These are phyloP conservation scores for Rhizopogon vulgaris DNA, from an alignment of 768 basidiomycete genomes.

Conservation along the genomic window DNA sequence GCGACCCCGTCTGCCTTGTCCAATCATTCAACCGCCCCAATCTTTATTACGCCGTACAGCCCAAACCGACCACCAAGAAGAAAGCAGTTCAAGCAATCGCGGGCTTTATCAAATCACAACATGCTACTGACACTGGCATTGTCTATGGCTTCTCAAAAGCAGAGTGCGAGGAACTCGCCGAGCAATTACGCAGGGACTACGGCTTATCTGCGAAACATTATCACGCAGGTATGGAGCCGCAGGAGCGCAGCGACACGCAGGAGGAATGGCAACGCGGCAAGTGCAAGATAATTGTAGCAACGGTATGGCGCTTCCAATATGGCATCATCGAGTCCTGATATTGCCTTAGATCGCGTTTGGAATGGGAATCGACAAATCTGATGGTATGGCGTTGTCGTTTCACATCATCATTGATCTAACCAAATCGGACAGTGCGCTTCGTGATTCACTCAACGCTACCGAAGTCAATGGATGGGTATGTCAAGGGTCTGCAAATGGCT, in stretches of 20 bases:
- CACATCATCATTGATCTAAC: neutral
- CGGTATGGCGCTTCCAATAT: slow-evolving; percentile 43
- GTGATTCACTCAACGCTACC: slow-evolving; percentile 88
- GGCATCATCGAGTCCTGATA: slow-evolving; percentile 1
- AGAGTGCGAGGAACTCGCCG: slow-evolving; percentile 78
- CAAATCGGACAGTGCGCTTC: slow-evolving; percentile 61
- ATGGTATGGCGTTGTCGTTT: slow-evolving; percentile 39
- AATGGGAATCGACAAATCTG: slow-evolving; percentile 91
- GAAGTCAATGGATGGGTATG: slow-evolving; percentile 76
- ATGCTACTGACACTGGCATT: slow-evolving; percentile 64
- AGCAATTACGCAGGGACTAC: slow-evolving; percentile 49
- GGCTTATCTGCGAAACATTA: slow-evolving; percentile 70
- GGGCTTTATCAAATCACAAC: slow-evolving; percentile 55
- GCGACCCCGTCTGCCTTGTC: slow-evolving; percentile 47
- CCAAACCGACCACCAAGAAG: slow-evolving; percentile 37
- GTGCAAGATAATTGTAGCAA: slow-evolving; percentile 86
- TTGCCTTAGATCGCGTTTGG: slow-evolving; percentile 80
- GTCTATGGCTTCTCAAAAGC: slow-evolving; percentile 74
- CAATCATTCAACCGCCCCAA: slow-evolving; percentile 96
- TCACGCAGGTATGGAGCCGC: slow-evolving; percentile 70
- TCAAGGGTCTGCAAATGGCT: slow-evolving; percentile 4
- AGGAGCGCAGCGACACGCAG: slow-evolving; percentile 59
- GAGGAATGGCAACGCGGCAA: slow-evolving; percentile 67
- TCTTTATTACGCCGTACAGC: slow-evolving; percentile 63
- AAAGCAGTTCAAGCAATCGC: slow-evolving; percentile 57